Percentiles rank a stretch among this genome's conserved stretches.
These are phyloP conservation scores for Raphidocelis subcapitata DNA, from an alignment of 139 green algal genomes.

Conservation along the genomic window DNA sequence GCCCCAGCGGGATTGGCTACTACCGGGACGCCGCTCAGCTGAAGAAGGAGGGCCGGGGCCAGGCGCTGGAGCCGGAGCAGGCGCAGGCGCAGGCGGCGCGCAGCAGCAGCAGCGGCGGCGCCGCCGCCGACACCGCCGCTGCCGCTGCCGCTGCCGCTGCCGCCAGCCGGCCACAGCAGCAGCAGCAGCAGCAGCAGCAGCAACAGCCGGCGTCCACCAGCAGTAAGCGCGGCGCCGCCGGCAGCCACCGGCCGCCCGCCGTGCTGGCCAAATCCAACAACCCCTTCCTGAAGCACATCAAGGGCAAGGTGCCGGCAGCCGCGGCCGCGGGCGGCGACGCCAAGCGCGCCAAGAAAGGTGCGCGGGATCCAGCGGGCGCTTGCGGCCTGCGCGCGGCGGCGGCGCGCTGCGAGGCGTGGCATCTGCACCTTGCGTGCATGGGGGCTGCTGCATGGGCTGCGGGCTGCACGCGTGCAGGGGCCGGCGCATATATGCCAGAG, in stretches of 20 bases:
- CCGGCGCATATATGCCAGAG: too few relatives aligned
- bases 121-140: too few relatives aligned
- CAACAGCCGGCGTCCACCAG: neutral
- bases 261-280: conserved; percentile 39
- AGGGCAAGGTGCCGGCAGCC: conserved; percentile 9
- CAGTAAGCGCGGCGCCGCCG: neutral
- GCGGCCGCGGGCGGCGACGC: conserved; percentile 4
- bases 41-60: too few relatives aligned
- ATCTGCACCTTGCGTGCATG: too few relatives aligned
- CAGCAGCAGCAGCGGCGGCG: neutral
- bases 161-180: too few relatives aligned
- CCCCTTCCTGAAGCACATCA: conserved; percentile 31
- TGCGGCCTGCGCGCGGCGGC: too few relatives aligned
- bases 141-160: too few relatives aligned
- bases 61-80: neutral
- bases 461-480: neutral
- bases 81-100: neutral
- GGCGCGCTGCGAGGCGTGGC: too few relatives aligned
- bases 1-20: too few relatives aligned
- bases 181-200: conserved; percentile 6
- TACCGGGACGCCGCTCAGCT: too few relatives aligned
- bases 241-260: conserved; percentile 9
- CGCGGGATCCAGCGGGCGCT: neutral
- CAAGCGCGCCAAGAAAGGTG: conserved; percentile 46
- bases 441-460: neutral